These are phyloP conservation scores for Fusarium udum DNA, from an alignment of 2,329 filamentous ascomycete genomes.

Conservation along the genomic window DNA sequence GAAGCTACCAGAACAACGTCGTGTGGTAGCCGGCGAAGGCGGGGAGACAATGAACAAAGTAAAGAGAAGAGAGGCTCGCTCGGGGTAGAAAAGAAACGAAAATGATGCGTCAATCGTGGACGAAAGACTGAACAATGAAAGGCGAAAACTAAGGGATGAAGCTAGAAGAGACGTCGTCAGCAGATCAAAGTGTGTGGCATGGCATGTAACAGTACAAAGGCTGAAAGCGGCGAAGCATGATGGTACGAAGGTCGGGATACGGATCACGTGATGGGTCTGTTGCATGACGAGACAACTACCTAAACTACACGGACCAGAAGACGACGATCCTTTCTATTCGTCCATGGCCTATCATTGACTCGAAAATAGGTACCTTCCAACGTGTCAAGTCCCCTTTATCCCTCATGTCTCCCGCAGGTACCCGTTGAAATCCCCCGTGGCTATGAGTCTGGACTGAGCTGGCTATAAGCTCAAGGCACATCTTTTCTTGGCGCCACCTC, in stretches of 20 bases:
- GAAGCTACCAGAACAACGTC: slow-evolving; percentile 23
- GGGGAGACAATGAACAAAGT: slow-evolving; percentile 30
- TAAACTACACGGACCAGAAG: background rate
- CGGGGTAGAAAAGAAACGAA: background rate
- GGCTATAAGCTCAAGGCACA: slow-evolving; percentile 18
- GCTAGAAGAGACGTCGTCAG: slow-evolving; percentile 34
- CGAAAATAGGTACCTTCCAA: background rate
- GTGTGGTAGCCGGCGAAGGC: slow-evolving; percentile 33
- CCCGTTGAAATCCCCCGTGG: background rate
- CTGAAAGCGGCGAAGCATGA: slow-evolving; percentile 38
- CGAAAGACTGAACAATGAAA: slow-evolving; percentile 22
- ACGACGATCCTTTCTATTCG: background rate
- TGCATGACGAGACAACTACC: slow-evolving; percentile 7
- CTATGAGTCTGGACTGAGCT: slow-evolving; percentile 12
- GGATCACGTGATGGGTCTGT: slow-evolving; percentile 28
- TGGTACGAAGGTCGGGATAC: slow-evolving; percentile 13
- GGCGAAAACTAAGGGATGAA: slow-evolving; percentile 33
- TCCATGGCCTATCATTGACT: background rate
- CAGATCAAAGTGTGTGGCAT: slow-evolving; percentile 23
- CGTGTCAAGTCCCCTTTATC: background rate
- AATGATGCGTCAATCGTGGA: slow-evolving; percentile 11
- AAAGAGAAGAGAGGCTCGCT: slow-evolving; percentile 11
- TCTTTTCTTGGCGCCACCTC: slow-evolving; percentile 38
- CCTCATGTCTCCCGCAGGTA: background rate
- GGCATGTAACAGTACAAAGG: slow-evolving; percentile 13